These are phyloP conservation scores for Austroboletus eburneus DNA, from an alignment of 768 basidiomycete species.

Conservation along the genomic window DNA sequence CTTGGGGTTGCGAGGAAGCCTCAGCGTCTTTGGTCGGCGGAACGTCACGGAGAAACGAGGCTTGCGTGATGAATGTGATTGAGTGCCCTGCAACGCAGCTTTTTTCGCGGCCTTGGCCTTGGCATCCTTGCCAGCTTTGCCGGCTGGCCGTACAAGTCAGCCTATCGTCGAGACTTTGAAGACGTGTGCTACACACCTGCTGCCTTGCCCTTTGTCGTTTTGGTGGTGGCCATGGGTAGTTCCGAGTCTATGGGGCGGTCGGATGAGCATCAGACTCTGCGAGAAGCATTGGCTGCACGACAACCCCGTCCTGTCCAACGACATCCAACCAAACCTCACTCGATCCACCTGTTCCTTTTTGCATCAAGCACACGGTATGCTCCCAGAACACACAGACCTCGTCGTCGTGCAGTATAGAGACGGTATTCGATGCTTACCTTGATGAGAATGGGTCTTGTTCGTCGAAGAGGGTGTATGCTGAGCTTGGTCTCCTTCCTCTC, in stretches of 20 bases:
- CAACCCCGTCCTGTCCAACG: background rate
- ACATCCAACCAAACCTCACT: slow-evolving; percentile 17
- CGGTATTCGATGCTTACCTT: slow-evolving; percentile 19
- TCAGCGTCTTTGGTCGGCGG: slow-evolving; percentile 94
- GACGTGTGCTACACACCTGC: slow-evolving; percentile 32
- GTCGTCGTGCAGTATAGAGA: background rate
- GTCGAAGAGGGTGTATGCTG: slow-evolving; percentile 13
- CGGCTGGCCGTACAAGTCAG: slow-evolving; percentile 10
- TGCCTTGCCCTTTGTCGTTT: slow-evolving; percentile 61
- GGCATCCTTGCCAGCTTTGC: slow-evolving; percentile 37
- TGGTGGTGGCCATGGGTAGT: slow-evolving; percentile 61
- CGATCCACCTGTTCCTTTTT: slow-evolving; percentile 17
- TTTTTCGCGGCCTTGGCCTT: slow-evolving; percentile 97
- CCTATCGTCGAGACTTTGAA: slow-evolving; percentile 27
- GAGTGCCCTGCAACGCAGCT: slow-evolving; percentile 86
- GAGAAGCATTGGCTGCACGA: background rate
- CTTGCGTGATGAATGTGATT: slow-evolving; percentile 75
- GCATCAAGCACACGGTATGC: background rate
- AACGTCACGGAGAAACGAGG: slow-evolving; percentile 83
- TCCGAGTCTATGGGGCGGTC: slow-evolving; percentile 7
- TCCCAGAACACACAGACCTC: background rate
- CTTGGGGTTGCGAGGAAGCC: slow-evolving; percentile 75
- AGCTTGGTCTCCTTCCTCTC: slow-evolving; percentile 2
- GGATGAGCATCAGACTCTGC: slow-evolving; percentile 4
- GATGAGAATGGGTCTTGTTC: slow-evolving; percentile 26